Conservation (phyloP, 495 filamentous ascomycete species). For the Penicillium cosmopolitanum region DNA sequence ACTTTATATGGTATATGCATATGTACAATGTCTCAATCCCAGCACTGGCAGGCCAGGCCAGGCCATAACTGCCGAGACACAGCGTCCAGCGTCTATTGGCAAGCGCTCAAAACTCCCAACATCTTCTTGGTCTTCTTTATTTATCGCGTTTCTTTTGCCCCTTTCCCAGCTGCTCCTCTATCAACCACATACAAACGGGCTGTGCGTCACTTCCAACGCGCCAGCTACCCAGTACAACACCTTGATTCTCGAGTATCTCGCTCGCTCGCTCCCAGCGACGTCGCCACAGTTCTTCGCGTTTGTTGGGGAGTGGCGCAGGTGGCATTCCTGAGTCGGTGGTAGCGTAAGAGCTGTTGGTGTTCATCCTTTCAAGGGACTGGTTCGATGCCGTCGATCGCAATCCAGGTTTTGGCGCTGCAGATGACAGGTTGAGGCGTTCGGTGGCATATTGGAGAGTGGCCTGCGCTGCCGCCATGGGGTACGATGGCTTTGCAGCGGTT, state of each 20-base stretch:
- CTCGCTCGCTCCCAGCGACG: conserved; percentile 77
- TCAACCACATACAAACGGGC: conserved; percentile 56
- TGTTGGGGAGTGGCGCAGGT: conserved; percentile 54
- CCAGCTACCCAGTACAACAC: conserved; percentile 83
- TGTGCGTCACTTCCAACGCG: conserved; percentile 79
- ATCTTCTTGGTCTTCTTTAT: not conserved
- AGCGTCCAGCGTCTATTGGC: not conserved
- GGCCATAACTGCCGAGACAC: not conserved
- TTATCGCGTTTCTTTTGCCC: conserved; percentile 12
- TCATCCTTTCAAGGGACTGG: conserved; percentile 25
- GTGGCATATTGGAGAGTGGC: conserved; percentile 40
- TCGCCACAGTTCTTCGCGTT: conserved; percentile 83
- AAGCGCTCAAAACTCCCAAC: not conserved
- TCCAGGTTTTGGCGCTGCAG: conserved; percentile 22
- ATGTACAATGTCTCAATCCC: not conserved
- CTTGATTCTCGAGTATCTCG: conserved; percentile 64
- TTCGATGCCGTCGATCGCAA: conserved; percentile 35
- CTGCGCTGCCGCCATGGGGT: conserved; percentile 37
- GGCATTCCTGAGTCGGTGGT: conserved; percentile 27
- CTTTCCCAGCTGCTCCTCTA: conserved; percentile 47
- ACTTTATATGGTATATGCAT: not conserved
- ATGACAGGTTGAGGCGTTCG: conserved; percentile 33
- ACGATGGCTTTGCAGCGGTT: conserved; percentile 32
- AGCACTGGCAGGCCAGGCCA: not conserved
- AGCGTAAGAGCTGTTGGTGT: conserved; percentile 9